Conservation (phyloP, 257 asterid species). For the Thymus mandschuricus region DNA sequence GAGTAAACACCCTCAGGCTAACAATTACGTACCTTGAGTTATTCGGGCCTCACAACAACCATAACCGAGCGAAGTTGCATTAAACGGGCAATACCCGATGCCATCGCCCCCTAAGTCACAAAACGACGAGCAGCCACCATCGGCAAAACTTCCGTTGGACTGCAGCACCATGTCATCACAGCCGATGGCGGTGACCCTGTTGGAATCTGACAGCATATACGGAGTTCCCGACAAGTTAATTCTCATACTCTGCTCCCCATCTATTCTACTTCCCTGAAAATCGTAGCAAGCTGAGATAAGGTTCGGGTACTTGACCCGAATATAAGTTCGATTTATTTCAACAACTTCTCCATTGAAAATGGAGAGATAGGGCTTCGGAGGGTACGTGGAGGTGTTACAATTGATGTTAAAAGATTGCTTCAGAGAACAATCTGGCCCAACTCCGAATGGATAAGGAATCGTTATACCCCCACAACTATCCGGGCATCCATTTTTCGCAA, state of each 20-base stretch:
- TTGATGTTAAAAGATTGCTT: not conserved
- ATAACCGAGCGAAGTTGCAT: too few relatives aligned
- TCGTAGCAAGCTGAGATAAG: conserved; percentile 8
- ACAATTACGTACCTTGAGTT: too few relatives aligned
- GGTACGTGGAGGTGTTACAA: not conserved
- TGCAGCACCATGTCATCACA: too few relatives aligned
- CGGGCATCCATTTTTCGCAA: not conserved
- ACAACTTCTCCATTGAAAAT: not conserved
- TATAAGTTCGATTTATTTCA: not conserved
- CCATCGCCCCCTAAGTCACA: not conserved
- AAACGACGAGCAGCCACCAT: too few relatives aligned
- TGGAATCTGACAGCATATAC: not conserved
- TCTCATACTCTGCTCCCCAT: not conserved
- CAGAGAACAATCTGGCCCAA: not conserved
- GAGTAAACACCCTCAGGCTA: too few relatives aligned
- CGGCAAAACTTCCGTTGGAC: too few relatives aligned
- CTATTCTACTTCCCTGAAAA: not conserved
- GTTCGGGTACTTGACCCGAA: conserved; percentile 18
- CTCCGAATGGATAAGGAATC: not conserved
- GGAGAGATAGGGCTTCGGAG: not conserved
- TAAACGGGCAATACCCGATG: not conserved
- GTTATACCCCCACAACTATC: not conserved
- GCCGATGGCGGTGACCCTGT: not conserved
- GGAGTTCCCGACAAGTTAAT: conserved; percentile 19
- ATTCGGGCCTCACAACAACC: too few relatives aligned